Evolutionary conservation across 164 flowering plant species (phyloP).

Genomic region (Platanus orientalis): DNA sequence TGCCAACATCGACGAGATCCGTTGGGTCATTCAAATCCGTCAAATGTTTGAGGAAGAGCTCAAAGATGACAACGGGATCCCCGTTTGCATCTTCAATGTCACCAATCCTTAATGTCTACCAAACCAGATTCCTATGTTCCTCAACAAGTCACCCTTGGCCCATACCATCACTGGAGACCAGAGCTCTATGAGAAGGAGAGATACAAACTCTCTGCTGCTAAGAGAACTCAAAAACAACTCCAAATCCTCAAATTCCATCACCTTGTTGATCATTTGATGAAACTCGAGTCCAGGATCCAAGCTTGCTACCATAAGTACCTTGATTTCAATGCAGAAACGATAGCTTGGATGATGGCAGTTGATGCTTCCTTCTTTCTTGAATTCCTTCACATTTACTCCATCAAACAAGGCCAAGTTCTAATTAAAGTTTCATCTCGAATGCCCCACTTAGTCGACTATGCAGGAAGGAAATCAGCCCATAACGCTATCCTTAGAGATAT

Average conservation of each 20-base stretch:
- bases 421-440: no score
- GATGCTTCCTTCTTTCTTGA: constrained; percentile 4
- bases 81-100: constrained; percentile 13
- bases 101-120: constrained; percentile 11
- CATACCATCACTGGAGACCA: no score
- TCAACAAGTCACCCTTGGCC: constrained; percentile 17
- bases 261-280: no score
- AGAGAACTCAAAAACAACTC: constrained; percentile 8
- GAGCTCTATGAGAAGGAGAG: constrained; percentile 21
- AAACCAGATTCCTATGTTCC: constrained; percentile 18
- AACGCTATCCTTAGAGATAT: no score
- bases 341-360: constrained; percentile 6
- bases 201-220: constrained; percentile 15
- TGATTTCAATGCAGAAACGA: not conserved
- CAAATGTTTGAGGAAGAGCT: constrained; percentile 2
- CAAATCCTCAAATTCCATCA: constrained; percentile 3
- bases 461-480: no score
- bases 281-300: constrained; percentile 1
- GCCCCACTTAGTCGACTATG: no score
- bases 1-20: no score
- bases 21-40: constrained; percentile 15
- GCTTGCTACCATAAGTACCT: constrained; percentile 5
- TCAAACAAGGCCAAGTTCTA: no score
- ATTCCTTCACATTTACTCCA: no score
- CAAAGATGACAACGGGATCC: constrained; percentile 4